Conservation (phyloP, 306 rosid genomes). For the Vicia villosa region DNA sequence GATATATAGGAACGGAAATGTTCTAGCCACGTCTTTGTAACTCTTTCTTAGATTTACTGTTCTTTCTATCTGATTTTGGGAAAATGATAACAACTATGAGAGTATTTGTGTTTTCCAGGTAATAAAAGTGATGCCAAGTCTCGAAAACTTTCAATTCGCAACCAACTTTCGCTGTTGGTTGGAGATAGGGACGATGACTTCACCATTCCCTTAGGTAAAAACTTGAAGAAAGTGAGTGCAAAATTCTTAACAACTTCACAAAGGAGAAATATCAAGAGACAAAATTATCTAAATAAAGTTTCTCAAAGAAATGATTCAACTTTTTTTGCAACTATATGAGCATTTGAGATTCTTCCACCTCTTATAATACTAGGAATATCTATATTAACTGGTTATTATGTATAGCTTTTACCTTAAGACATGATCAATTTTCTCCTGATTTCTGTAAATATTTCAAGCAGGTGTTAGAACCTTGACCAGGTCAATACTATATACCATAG, state of each 20-base stretch:
- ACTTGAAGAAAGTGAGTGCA: slow-evolving; percentile 76
- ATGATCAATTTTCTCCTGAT: not conserved
- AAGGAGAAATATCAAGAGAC: slow-evolving; percentile 89
- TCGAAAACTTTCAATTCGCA: slow-evolving; percentile 53
- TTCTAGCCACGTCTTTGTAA: not conserved
- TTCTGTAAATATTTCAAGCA: no score
- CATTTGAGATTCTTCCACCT: slow-evolving; percentile 91
- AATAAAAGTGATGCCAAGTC: slow-evolving; percentile 71
- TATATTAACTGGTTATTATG: slow-evolving; percentile 83
- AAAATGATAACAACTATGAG: slow-evolving; percentile 20
- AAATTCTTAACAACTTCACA: slow-evolving; percentile 83
- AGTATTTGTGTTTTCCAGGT: slow-evolving; percentile 48
- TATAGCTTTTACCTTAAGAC: slow-evolving; percentile 84
- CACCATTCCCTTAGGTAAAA: slow-evolving; percentile 72
- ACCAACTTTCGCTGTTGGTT: slow-evolving; percentile 70
- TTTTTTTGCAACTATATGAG: slow-evolving; percentile 90
- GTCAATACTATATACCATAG: no score
- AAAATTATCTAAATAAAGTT: slow-evolving; percentile 73
- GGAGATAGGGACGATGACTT: slow-evolving; percentile 79
- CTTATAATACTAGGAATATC: slow-evolving; percentile 85
- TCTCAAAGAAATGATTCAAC: slow-evolving; percentile 87
- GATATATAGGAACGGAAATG: no score
- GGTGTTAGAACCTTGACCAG: no score
- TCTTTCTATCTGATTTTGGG: slow-evolving; percentile 4
- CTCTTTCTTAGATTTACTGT: not conserved